A percentile compares a stretch with the other conserved stretches of the same genome.
Evolutionary conservation across 768 basidiomycete species (phyloP).

Genomic region (Leucocoprinus sp.): DNA sequence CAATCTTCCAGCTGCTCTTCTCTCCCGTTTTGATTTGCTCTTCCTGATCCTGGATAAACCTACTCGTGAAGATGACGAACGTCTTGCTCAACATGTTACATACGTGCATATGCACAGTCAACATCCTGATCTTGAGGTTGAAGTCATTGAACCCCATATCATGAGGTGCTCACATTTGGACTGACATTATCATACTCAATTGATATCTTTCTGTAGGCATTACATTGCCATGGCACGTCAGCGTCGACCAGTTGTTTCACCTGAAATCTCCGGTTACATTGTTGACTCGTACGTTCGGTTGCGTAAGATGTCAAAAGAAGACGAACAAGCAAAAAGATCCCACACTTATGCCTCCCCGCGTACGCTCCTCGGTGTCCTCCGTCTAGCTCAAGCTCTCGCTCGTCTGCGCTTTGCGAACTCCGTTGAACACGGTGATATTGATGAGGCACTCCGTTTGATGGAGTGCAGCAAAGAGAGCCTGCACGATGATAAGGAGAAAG

Average conservation of each 20-base stretch:
- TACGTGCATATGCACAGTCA: slow-evolving; percentile 95
- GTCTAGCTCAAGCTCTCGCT: slow-evolving; percentile 91
- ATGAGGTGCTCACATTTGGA: slow-evolving; percentile 69
- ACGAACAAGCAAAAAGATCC: slow-evolving; percentile 78
- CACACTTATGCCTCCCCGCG: slow-evolving; percentile 95
- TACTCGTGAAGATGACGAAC: slow-evolving; percentile 88
- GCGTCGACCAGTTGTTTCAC: slow-evolving; percentile 84
- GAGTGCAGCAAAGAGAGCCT: slow-evolving; percentile 92
- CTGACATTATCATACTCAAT: background rate
- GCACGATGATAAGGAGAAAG: slow-evolving; percentile 68
- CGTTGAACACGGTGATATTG: slow-evolving; percentile 84
- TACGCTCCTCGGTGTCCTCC: slow-evolving; percentile 89
- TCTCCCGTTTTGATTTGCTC: slow-evolving; percentile 93
- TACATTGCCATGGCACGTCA: slow-evolving; percentile 91
- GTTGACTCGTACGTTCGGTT: slow-evolving; percentile 94
- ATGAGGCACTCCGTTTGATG: slow-evolving; percentile 96
- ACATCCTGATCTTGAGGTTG: slow-evolving; percentile 80
- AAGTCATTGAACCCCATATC: slow-evolving; percentile 76
- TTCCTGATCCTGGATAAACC: slow-evolving; percentile 98
- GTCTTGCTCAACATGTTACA: slow-evolving; percentile 94
- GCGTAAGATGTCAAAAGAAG: slow-evolving; percentile 87
- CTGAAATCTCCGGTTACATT: slow-evolving; percentile 82
- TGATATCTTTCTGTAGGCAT: slow-evolving; percentile 43
- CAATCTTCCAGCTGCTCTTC: slow-evolving; percentile 92
- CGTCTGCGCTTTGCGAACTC: slow-evolving; percentile 77